These are phyloP conservation scores for Athelia psychrophila DNA, from an alignment of 1,284 basidiomycete genomes.

Conservation along the genomic window DNA sequence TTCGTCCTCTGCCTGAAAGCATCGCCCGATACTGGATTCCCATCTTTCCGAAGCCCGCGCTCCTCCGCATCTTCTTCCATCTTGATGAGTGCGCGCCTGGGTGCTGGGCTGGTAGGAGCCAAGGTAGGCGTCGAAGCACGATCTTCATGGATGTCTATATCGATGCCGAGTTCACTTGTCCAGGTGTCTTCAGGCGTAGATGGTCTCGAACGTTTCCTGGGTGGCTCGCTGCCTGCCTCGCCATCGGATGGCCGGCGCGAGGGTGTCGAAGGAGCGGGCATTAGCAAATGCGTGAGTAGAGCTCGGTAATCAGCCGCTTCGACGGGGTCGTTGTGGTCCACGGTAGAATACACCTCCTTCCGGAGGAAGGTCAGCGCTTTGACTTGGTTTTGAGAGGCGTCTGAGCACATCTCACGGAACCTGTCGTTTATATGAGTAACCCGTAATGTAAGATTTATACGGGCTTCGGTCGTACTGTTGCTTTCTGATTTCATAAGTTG, in stretches of 20 bases:
- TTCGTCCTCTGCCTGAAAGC: slow-evolving; percentile 60
- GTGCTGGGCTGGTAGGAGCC: background rate
- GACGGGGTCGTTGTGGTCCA: slow-evolving; percentile 60
- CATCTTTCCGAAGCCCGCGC: slow-evolving; percentile 11
- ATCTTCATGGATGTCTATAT: slow-evolving; percentile 2
- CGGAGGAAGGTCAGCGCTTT: slow-evolving; percentile 71
- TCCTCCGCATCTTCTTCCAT: slow-evolving; percentile 40
- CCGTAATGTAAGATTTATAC: background rate
- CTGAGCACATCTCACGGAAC: slow-evolving; percentile 77
- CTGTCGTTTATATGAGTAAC: slow-evolving; percentile 32
- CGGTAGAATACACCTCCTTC: slow-evolving; percentile 63
- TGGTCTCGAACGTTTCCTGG: slow-evolving; percentile 34
- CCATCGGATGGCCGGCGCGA: background rate
- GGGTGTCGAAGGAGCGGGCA: slow-evolving; percentile 21
- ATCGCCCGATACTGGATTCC: slow-evolving; percentile 24
- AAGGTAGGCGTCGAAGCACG: background rate
- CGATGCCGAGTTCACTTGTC: slow-evolving; percentile 24
- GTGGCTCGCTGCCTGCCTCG: slow-evolving; percentile 14
- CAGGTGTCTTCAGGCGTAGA: slow-evolving; percentile 30
- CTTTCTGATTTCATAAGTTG: slow-evolving; percentile 57
- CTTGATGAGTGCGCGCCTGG: slow-evolving; percentile 17
- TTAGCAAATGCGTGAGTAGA: slow-evolving; percentile 66
- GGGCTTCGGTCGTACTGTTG: slow-evolving; percentile 54
- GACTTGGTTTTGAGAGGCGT: slow-evolving; percentile 46
- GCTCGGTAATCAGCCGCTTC: slow-evolving; percentile 64